Evolutionary conservation across 2,329 filamentous ascomycete species (phyloP), one percentile per base, ranked within the genome.

Genomic region (Fusarium devonianum): DNA sequence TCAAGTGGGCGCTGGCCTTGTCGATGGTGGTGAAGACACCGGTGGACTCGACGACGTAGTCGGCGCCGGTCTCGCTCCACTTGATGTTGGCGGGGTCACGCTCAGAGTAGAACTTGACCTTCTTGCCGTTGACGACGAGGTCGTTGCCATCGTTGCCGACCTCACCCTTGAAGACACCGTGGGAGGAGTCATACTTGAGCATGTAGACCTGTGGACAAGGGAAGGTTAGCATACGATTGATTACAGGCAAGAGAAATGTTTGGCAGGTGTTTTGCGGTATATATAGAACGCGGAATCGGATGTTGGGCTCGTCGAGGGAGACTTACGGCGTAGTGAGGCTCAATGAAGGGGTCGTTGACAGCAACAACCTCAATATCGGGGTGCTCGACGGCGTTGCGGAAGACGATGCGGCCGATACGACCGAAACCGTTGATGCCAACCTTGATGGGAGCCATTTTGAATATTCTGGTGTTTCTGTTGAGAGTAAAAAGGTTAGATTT

Each of bases 381-480:
- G 80, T 93, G 89, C 86, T 95, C 88, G 74, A 95, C 75, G 71
- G 93, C 90, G 83, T 97, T 97, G 82, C 93, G 91, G 89, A 97
- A 94, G 83, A 97, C 88, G 77, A 99, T 97, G 78, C 94, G 90
- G 73, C 94, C 94, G 80, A 99, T 99, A 80, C 94, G 92, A 82
- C 94, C 94, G 84, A 99, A 99, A 78, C 94, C 93, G 89, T 97
- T 97, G 88, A 96, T 97, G 78, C 92, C 92, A 75, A 95, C 90
- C 86, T 95, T 85, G 75, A 81, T 75, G 73, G 73, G 71, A 74
- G 72, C 68, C 73, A 75, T 75, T 66, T 60, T 71, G 68, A 54
- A 42, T 52, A 52, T 49, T 58, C 40, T 42, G 32, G 35, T 43
- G 28, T 45, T 26, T 61, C 53, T 61, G 28, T 43, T 26, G 22